phyloP scores from a whole-genome alignment of 2,329 filamentous ascomycete genomes.

The Aspergillus alliaceus region DNA sequence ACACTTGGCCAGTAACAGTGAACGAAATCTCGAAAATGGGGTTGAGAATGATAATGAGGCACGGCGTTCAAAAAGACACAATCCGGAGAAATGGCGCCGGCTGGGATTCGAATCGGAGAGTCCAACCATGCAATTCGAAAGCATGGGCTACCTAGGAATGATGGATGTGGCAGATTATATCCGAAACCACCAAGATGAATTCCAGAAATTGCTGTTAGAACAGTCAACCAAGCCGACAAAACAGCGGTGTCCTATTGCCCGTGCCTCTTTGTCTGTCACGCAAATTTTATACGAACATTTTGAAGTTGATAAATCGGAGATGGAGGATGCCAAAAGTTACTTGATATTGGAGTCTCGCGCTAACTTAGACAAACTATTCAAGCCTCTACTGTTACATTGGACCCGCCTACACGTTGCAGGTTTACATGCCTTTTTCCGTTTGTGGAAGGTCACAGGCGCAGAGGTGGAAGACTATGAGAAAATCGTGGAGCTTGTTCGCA shows the following conservation, averaged over 20 bases:
- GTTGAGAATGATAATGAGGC: constrained; percentile 39
- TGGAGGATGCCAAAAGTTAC: constrained; percentile 75
- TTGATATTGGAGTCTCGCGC: constrained; percentile 71
- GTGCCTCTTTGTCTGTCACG: constrained; percentile 83
- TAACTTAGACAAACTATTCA: constrained; percentile 83
- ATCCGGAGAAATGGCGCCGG: constrained; percentile 88
- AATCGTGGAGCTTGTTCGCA: constrained; percentile 84
- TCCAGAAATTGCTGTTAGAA: constrained; percentile 88
- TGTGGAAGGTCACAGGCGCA: constrained; percentile 91
- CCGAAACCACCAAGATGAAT: constrained; percentile 84
- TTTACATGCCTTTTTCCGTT: constrained; percentile 80
- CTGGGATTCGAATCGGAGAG: constrained; percentile 90
- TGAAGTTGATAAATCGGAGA: constrained; percentile 80
- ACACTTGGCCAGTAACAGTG: constrained; percentile 70
- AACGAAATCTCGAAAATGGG: constrained; percentile 31
- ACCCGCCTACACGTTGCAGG: constrained; percentile 83
- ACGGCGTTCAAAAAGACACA: constrained; percentile 69
- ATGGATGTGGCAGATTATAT: constrained; percentile 97
- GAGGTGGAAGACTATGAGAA: constrained; percentile 88
- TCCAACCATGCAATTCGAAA: constrained; percentile 80
- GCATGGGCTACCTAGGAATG: constrained; percentile 86
- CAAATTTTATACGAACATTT: constrained; percentile 93
- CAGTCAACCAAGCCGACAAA: constrained; percentile 71
- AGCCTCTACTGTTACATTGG: constrained; percentile 88
- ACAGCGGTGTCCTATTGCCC: constrained; percentile 81